Evolutionary conservation across 164 flowering plant genomes (phyloP).

Genomic region (Vitis rupestris): DNA sequence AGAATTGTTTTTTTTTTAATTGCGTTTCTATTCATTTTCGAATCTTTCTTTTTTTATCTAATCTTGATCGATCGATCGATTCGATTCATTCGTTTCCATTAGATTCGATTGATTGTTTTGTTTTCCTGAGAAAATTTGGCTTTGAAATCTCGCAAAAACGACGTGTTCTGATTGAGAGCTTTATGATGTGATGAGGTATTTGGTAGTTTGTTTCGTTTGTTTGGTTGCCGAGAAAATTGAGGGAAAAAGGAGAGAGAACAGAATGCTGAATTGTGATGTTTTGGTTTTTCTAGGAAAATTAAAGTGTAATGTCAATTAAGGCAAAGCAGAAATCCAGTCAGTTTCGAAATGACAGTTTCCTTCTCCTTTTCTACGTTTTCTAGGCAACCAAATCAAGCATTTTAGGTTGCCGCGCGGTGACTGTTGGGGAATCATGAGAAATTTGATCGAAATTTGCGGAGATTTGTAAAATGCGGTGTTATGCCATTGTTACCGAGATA

Average conservation of each 20-base stretch:
- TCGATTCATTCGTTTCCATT: no score
- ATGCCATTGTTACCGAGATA: neutral
- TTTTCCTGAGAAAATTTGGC: conserved; percentile 4
- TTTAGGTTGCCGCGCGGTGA: neutral
- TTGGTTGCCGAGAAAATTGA: conserved; percentile 7
- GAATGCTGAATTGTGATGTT: neutral
- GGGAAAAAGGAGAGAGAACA: neutral
- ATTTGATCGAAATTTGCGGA: neutral
- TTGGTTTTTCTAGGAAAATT: neutral
- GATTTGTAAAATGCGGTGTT: neutral
- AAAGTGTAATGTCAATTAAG: no score
- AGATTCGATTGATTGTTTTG: neutral
- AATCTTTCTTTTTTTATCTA: neutral
- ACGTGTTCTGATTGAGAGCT: conserved; percentile 1
- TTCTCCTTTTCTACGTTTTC: neutral
- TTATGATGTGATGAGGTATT: conserved; percentile 4
- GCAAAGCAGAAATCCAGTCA: neutral
- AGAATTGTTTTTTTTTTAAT: neutral
- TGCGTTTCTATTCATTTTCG: neutral
- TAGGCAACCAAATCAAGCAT: neutral
- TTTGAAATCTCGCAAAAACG: neutral
- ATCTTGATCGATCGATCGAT: neutral
- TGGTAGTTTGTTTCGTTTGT: neutral
- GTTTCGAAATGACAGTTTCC: neutral
- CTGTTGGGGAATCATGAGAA: neutral